Base-by-base conservation (phyloP, 495 filamentous ascomycete genomes). In the Hapsidospora chrysogenum region DNA sequence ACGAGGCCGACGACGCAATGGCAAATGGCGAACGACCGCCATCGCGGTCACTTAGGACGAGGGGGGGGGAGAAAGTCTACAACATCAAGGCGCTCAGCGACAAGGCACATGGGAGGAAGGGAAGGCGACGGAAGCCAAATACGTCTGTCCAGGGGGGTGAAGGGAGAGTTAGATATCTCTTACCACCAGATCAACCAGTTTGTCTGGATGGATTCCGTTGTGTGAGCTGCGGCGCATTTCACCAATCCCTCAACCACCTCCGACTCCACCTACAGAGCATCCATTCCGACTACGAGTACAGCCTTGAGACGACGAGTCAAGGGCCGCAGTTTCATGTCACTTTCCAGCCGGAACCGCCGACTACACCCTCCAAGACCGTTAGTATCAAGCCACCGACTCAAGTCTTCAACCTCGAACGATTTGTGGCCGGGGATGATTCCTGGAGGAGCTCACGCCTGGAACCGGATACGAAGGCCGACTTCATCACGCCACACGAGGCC, bases 71-170 rank as follows among this genome's bases (percentile, higher is more conserved):
- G 9, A 46, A 64, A 36, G 68, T 63, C 22, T 71, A 71, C 40
- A 69, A 71, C 36, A 41, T 69, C 27, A 67, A 63, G 41, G 39
- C 60, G 14, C 45, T 68, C 20, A 64, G 57, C 47, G 58, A 57
- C 38, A 63, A 50, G 31, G 57, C 58, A 9, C 49, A 62, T 20
- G 63, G 63, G 3, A 64, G 55, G 41, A 56, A 63, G 27, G 48
- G 48, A 8, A 57, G 54, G 39, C 48, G 48, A 32, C 45, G 52
- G 15, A 65, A 63, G 37, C 55, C 46, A 18, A 48, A 51, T 37
- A 52, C 56, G 41, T 35, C 42, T n/a, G 37, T 39, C 5, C 46
- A 50, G 6, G 52, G 54, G 31, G 10, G 9, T 8, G 43, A 40
- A n/a, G 41, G 44, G 9, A 47, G 48, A 26, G 50, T 63, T 38